Conservation (phyloP, 116 monocot genomes). For the Papilionanthe hybrid region DNA sequence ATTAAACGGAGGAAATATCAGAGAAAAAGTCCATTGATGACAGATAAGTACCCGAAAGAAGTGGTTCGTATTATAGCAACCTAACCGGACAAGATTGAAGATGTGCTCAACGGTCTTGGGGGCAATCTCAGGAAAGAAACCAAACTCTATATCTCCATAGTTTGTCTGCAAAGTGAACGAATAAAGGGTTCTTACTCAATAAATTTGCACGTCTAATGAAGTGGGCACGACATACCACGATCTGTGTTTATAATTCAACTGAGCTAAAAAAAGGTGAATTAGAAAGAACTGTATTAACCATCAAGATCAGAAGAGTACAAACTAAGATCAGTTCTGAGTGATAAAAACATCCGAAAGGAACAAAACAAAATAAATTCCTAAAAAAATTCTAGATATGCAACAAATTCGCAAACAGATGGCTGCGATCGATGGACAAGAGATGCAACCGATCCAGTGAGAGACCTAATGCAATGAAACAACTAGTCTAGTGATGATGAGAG, state of each 20-base stretch:
- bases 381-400: not conserved
- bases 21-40: not conserved
- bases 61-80: constrained; percentile 93
- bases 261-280: not conserved
- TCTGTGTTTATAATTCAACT: not conserved
- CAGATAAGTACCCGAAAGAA: constrained; percentile 72
- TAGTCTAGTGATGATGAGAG: not conserved
- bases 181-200: not conserved
- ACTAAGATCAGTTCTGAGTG: not conserved
- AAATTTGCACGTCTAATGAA: not conserved
- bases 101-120: constrained; percentile 98
- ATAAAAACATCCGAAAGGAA: not conserved
- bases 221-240: not conserved
- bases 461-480: not conserved
- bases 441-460: not conserved
- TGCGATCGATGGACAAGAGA: not conserved
- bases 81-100: constrained; percentile 85
- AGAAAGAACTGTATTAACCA: not conserved
- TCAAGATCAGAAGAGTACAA: not conserved
- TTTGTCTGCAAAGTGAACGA: constrained; percentile 44
- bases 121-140: constrained; percentile 75
- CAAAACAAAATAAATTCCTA: not conserved
- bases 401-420: not conserved
- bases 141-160: constrained; percentile 95
- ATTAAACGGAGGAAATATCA: not conserved